Evolutionary conservation across 2,329 filamentous ascomycete genomes (phyloP).

Genomic region (Chrysoporthe deuterocubensis): DNA sequence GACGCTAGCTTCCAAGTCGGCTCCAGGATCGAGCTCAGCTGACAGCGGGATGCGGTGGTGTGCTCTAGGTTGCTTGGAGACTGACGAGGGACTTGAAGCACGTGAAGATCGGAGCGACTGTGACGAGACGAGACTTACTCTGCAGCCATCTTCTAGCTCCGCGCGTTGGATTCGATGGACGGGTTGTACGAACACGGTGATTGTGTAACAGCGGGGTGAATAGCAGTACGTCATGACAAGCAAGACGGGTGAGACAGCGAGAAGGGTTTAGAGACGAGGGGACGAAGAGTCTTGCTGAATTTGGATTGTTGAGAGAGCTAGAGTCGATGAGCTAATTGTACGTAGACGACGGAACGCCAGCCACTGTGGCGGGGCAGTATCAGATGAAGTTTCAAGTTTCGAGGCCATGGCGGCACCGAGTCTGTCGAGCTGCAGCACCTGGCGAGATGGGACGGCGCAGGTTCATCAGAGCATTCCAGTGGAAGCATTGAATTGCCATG

Average conservation of each 20-base stretch:
- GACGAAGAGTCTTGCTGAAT: not conserved
- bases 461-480: not conserved
- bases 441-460: not conserved
- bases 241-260: not conserved
- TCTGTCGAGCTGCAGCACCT: not conserved
- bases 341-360: constrained; percentile 7
- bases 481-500: not conserved
- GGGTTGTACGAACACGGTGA: not conserved
- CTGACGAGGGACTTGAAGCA: not conserved
- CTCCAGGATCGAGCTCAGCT: constrained; percentile 3
- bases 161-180: constrained; percentile 1
- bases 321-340: constrained; percentile 13
- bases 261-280: not conserved
- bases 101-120: constrained; percentile 11
- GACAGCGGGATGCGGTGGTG: not conserved
- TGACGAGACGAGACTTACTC: constrained; percentile 24
- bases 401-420: constrained; percentile 1
- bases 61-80: not conserved
- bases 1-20: constrained; percentile 10
- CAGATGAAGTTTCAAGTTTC: constrained; percentile 13
- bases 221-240: not conserved
- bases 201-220: not conserved
- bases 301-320: not conserved
- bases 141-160: constrained; percentile 23
- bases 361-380: not conserved